These are phyloP conservation scores for Hypoxylon rubiginosum DNA, from an alignment of 2,329 filamentous ascomycete genomes.

Conservation along the genomic window DNA sequence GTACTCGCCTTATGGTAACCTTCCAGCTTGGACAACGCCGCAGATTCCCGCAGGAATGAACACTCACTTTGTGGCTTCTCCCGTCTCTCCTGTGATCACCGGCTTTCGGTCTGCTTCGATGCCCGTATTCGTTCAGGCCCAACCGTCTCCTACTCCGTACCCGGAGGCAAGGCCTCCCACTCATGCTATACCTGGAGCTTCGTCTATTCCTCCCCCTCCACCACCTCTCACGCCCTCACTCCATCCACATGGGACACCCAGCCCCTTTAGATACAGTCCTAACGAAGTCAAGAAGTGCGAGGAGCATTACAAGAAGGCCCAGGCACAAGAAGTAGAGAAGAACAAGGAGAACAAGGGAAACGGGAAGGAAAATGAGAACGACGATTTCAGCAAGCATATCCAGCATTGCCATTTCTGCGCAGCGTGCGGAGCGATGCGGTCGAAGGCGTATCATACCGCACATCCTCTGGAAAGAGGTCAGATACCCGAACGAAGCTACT, in stretches of 20 bases:
- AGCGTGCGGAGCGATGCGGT: constrained; percentile 47
- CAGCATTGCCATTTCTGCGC: constrained; percentile 46
- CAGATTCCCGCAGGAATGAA: constrained; percentile 15
- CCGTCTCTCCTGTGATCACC: constrained; percentile 23
- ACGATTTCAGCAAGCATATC: constrained; percentile 40
- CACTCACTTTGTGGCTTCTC: constrained; percentile 22
- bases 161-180: constrained; percentile 17
- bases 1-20: neutral
- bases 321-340: constrained; percentile 6
- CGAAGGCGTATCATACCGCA: constrained; percentile 42
- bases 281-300: constrained; percentile 30
- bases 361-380: neutral
- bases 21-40: constrained; percentile 5
- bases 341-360: neutral
- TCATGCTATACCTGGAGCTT: constrained; percentile 12
- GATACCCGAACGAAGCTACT: constrained; percentile 45
- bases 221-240: constrained; percentile 18
- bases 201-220: constrained; percentile 20
- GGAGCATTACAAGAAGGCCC: constrained; percentile 30
- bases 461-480: constrained; percentile 47
- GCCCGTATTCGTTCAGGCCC: constrained; percentile 17
- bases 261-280: constrained; percentile 12
- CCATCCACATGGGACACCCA: neutral
- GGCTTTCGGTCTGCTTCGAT: constrained; percentile 30
- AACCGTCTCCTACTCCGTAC: constrained; percentile 8